These are phyloP conservation scores for Dujonia santamariae DNA, from an alignment of 1,139 yeast species.

Conservation along the genomic window DNA sequence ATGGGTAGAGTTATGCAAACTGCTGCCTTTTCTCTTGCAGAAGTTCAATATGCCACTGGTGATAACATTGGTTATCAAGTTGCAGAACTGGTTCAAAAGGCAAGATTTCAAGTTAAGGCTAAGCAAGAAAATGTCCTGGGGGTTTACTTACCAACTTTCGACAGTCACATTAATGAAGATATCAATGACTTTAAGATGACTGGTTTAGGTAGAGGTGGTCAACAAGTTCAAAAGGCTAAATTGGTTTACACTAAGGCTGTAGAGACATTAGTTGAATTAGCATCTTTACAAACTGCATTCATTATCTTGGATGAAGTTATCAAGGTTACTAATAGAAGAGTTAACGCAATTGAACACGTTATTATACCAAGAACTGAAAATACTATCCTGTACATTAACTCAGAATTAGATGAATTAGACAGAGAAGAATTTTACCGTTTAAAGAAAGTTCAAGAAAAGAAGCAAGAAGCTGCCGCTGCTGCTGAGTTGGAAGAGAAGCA, in stretches of 20 bases:
- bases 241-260: slow-evolving; percentile 91
- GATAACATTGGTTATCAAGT: slow-evolving; percentile 93
- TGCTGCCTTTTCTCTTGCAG: slow-evolving; percentile 96
- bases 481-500: slow-evolving; percentile 52
- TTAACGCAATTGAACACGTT: slow-evolving; percentile 97
- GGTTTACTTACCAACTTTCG: slow-evolving; percentile 90
- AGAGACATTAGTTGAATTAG: slow-evolving; percentile 91
- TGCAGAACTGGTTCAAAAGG: slow-evolving; percentile 87
- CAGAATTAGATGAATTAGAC: slow-evolving; percentile 95
- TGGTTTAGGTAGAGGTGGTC: slow-evolving; percentile 98
- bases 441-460: slow-evolving; percentile 96
- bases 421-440: slow-evolving; percentile 96
- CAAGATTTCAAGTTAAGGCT: slow-evolving; percentile 87
- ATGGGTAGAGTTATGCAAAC: slow-evolving; percentile 99
- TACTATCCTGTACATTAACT: slow-evolving; percentile 87
- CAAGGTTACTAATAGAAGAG: slow-evolving; percentile 96
- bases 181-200: slow-evolving; percentile 94
- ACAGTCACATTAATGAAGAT: slow-evolving; percentile 74
- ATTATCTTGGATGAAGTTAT: slow-evolving; percentile 95
- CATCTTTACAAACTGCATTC: slow-evolving; percentile 93
- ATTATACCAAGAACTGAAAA: slow-evolving; percentile 97
- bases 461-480: slow-evolving; percentile 71
- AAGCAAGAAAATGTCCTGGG: slow-evolving; percentile 97
- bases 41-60: slow-evolving; percentile 96
- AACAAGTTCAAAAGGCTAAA: slow-evolving; percentile 94